Evolutionary conservation across 768 basidiomycete genomes (phyloP).

Genomic region (Neoboletus subvelutipes): DNA sequence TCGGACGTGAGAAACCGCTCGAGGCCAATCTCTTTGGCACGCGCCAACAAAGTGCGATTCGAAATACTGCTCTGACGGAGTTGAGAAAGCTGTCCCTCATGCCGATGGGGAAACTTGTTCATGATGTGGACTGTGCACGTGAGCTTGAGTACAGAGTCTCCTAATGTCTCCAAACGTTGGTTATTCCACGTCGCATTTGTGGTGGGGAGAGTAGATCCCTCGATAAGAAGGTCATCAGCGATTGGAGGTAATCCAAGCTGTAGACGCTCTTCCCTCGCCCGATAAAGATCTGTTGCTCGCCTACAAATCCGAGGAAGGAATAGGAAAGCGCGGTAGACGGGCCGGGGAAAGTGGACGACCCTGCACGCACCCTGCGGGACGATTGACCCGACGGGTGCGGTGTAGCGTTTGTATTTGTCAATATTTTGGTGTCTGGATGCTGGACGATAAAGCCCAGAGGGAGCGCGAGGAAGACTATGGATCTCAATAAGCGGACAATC

Average conservation of each 20-base stretch:
- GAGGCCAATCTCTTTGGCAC: constrained; percentile 63
- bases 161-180: constrained; percentile 84
- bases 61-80: constrained; percentile 65
- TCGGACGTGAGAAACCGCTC: constrained; percentile 67
- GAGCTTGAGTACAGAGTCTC: constrained; percentile 80
- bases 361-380: constrained; percentile 48
- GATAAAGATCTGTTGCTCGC: constrained; percentile 64
- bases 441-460: constrained; percentile 41
- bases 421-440: constrained; percentile 22
- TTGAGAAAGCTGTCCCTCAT: constrained; percentile 78
- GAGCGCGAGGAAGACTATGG: constrained; percentile 40
- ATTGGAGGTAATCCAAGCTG: constrained; percentile 65
- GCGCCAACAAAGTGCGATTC: constrained; percentile 67
- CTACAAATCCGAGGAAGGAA: constrained; percentile 67
- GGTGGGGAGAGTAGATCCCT: constrained; percentile 75
- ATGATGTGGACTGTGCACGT: constrained; percentile 74
- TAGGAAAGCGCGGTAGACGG: constrained; percentile 50
- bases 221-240: constrained; percentile 53
- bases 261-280: constrained; percentile 49
- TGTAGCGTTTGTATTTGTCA: constrained; percentile 27
- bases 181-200: constrained; percentile 68
- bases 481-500: constrained; percentile 67
- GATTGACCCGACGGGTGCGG: constrained; percentile 32
- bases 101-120: constrained; percentile 70
- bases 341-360: constrained; percentile 52